These are phyloP conservation scores for Yarrowia bubula DNA, from an alignment of 805 yeast species.

Conservation along the genomic window DNA sequence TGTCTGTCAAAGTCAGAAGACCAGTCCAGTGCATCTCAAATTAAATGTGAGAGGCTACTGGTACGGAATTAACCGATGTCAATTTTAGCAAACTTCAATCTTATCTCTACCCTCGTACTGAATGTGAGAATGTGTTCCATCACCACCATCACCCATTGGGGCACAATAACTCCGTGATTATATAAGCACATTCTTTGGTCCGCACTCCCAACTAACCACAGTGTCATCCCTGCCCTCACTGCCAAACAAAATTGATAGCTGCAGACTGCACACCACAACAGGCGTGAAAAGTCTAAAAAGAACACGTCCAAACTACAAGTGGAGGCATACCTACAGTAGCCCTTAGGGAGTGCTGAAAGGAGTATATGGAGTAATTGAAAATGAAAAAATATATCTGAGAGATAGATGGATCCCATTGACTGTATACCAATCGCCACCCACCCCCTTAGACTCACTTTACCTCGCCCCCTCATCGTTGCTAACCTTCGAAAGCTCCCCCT, in stretches of 20 bases:
- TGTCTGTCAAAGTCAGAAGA: not conserved
- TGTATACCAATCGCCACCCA: not conserved
- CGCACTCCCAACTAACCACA: not conserved
- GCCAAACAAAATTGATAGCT: not conserved
- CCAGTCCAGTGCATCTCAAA: not conserved
- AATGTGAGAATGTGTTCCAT: no score
- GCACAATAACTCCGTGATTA: no score
- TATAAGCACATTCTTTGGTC: not conserved
- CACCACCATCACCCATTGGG: no score
- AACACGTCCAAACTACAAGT: slow-evolving; percentile 13
- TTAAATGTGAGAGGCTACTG: not conserved
- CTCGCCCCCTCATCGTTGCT: slow-evolving; percentile 11
- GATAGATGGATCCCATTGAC: no score
- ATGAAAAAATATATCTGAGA: not conserved
- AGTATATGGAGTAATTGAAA: not conserved
- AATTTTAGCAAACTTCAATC: no score
- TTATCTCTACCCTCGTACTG: no score
- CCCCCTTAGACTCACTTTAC: not conserved
- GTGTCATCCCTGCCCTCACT: not conserved
- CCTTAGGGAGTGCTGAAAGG: not conserved
- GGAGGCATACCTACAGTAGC: not conserved
- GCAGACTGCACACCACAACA: not conserved
- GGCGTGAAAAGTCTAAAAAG: not conserved
- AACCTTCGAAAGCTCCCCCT: not conserved
- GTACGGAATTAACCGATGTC: no score